phyloP scores from a whole-genome alignment of 768 basidiomycete species.

The Chiua virens region DNA sequence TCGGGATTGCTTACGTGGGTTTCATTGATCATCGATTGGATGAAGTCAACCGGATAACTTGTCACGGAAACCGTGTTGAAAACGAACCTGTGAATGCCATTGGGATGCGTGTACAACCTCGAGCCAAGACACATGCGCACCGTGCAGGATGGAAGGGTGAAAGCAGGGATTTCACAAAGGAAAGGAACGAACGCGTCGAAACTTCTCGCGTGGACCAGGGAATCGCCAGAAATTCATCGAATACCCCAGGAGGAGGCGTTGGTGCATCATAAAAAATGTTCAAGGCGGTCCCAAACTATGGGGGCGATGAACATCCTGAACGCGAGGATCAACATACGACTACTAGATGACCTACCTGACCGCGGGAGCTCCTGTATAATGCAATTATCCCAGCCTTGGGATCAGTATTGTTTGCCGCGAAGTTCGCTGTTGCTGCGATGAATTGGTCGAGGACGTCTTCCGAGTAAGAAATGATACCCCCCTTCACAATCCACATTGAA shows the following conservation, averaged over 20 bases:
- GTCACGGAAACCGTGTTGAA: conserved; percentile 1
- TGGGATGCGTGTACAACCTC: background rate
- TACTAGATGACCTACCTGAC: background rate
- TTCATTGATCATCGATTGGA: conserved; percentile 16
- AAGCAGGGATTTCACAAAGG: conserved; percentile 9
- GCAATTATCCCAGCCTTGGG: conserved; percentile 37
- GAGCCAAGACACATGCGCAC: background rate
- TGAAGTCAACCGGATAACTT: background rate
- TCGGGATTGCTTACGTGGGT: conserved; percentile 7
- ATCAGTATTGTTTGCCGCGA: conserved; percentile 8
- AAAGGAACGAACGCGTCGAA: conserved; percentile 14
- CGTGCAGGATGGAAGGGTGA: background rate
- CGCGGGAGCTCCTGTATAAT: conserved; percentile 33
- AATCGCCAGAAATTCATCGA: conserved; percentile 28
- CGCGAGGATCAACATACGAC: background rate
- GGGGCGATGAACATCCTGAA: background rate
- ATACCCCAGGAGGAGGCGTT: conserved; percentile 13
- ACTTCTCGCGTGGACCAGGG: conserved; percentile 2
- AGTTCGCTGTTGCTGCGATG: conserved; percentile 10
- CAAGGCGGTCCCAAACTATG: conserved; percentile 19
- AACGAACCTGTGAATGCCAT: background rate
- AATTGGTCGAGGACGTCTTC: background rate
- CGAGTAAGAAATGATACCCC: conserved; percentile 41
- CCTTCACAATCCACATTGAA: conserved; percentile 31
- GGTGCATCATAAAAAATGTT: conserved; percentile 58